Evolutionary conservation across 1,284 basidiomycete species (phyloP).

Genomic region (Ustanciosporium gigantosporum): DNA sequence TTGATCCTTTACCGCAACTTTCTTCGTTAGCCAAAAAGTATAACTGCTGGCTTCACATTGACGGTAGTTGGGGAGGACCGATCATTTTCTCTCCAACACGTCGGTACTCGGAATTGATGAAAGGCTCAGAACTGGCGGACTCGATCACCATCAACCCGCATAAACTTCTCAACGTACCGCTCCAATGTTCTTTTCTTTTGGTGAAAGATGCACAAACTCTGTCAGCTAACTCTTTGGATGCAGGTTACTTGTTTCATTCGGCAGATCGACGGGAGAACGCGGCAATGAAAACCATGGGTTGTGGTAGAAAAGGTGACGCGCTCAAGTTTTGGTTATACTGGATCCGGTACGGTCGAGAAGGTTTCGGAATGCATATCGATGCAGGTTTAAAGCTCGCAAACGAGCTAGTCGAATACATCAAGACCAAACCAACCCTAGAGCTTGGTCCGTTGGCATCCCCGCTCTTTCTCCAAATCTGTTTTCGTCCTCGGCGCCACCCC

Average conservation of each 20-base stretch:
- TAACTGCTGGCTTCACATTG: constrained; percentile 62
- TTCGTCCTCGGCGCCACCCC: constrained; percentile 40
- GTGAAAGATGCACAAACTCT: constrained; percentile 56
- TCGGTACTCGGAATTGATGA: constrained; percentile 34
- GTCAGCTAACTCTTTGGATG: constrained; percentile 61
- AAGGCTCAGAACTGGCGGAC: constrained; percentile 55
- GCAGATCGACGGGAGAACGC: constrained; percentile 30
- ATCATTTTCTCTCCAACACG: constrained; percentile 56
- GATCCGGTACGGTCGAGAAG: constrained; percentile 59
- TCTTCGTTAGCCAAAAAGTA: constrained; percentile 49
- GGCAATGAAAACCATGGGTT: constrained; percentile 59
- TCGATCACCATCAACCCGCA: constrained; percentile 63
- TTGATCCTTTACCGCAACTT: constrained; percentile 59
- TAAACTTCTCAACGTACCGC: constrained; percentile 62
- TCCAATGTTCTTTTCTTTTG: constrained; percentile 62
- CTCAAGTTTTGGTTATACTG: constrained; percentile 63
- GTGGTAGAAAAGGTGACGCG: constrained; percentile 62
- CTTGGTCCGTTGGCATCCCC: constrained; percentile 44
- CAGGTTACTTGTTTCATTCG: constrained; percentile 62
- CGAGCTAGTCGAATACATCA: constrained; percentile 32
- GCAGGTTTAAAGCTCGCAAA: constrained; percentile 40
- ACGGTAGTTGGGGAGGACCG: constrained; percentile 62
- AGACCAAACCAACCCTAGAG: constrained; percentile 32
- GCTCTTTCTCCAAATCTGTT: constrained; percentile 55
- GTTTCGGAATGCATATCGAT: constrained; percentile 56